Base-by-base conservation (phyloP, 129 eudicot genomes). In the Saussurea involucrata region DNA sequence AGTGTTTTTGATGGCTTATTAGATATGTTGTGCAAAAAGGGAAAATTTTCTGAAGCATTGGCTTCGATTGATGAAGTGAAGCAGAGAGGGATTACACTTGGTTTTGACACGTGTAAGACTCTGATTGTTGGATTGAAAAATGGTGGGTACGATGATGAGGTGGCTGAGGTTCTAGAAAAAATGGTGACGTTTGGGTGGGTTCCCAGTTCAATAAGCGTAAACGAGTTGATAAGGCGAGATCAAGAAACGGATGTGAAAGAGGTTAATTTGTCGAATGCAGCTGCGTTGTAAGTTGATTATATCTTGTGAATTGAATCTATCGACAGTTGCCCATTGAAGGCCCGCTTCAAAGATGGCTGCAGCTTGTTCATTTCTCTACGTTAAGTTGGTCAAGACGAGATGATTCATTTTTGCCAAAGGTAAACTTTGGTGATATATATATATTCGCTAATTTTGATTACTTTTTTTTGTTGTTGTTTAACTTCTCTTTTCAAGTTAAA, bases 171-270 rank as follows among this genome's bases (percentile, higher is more conserved):
- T 64, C 33, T 85, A 18, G 80, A 86, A 69, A 86, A 69, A 63
- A 77, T 89, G 96, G 81, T 80, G 76, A 83, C 73, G 72, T 86
- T 80, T 69, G 83, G 87, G 20, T 92, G 97, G 96, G 76, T 92
- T 71, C 81, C 88, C 0, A 18, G 60, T 18, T 75, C 84, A 61
- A 76, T 72, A 63, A 84, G 32, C 6, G 72, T 77, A 68, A 76
- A 66, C 46, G 92, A 92, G 42, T 79, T 87, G 8, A 72, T 67
- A 11, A 66, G 70, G 44, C 73, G 69, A 60, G 63, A 64, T 44
- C 57, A 44, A 76, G 69, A 78, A 68, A 44, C 72, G 21, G 81
- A 72, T 37, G 72, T 37, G 63, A 69, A 34, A 65, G 80, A 84
- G 44, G 69, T 55, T 66, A 57, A 21, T 34, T 75, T 73, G 25